phyloP scores from a whole-genome alignment of 2,329 filamentous ascomycete species.

The Bipolaris cookei region DNA sequence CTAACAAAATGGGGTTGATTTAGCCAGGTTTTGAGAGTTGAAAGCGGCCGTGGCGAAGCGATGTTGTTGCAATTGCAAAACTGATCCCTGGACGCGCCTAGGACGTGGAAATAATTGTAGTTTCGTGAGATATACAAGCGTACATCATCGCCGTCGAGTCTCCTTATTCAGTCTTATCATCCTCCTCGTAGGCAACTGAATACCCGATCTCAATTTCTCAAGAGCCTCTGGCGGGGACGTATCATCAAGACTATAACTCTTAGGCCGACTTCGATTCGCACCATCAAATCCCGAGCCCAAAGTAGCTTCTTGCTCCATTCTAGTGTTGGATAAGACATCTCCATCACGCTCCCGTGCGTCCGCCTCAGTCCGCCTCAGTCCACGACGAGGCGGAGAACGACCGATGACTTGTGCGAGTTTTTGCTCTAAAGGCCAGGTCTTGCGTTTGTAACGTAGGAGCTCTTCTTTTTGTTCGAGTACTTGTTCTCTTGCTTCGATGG shows the following conservation, averaged over 20 bases:
- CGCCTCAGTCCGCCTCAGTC: neutral
- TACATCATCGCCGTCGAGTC: neutral
- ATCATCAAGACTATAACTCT: slow-evolving; percentile 7
- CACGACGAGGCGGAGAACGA: neutral
- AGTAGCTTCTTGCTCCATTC: neutral
- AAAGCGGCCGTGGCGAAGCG: neutral
- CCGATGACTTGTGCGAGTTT: slow-evolving; percentile 11
- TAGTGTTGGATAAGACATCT: neutral
- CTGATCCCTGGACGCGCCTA: neutral
- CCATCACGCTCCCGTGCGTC: neutral
- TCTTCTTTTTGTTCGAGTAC: slow-evolving; percentile 17
- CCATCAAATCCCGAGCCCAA: neutral
- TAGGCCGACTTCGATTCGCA: neutral
- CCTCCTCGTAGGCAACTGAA: slow-evolving; percentile 11
- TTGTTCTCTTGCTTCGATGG: slow-evolving; percentile 14
- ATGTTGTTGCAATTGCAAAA: neutral
- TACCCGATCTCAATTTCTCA: slow-evolving; percentile 10
- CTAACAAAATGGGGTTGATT: too few relatives aligned
- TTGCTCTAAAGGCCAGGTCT: slow-evolving; percentile 12
- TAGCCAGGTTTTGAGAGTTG: too few relatives aligned
- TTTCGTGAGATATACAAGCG: too few relatives aligned
- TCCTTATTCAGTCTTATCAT: slow-evolving; percentile 3
- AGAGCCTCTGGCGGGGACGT: slow-evolving; percentile 14
- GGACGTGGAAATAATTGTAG: neutral
- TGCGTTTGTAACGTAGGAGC: slow-evolving; percentile 18